Base-by-base conservation (phyloP, 805 yeast species). In the Wickerhamomyces strasburgensis region DNA sequence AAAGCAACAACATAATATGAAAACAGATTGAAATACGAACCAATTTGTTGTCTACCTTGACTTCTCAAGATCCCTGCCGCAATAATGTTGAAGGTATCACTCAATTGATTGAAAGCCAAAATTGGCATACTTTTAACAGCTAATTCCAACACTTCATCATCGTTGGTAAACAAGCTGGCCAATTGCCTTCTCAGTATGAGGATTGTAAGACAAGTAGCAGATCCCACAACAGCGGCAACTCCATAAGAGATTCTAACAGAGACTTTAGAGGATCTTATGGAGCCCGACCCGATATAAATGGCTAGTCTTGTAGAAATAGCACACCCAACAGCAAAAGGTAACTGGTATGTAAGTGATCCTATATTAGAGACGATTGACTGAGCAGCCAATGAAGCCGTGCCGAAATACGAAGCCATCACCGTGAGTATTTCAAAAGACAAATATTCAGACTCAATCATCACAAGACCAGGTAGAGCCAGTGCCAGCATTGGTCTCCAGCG, bases 371-470 rank as follows among this genome's bases (percentile, higher is more conserved):
- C 69, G 3, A 75, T 70, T 32, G 72, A 65, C 46, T 72, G 78
- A 0, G 77, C 76, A 1, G 76, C 77, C 38, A 72, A 56, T 32
- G 68, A 69, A 4, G 62, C 54, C 1, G 76, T 72, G 5, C 78
- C 77, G 39, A 68, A 69, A 35, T 64, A 61, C 2, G 47, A 72
- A 10, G 90, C 75, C 35, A 81, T 73, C 27, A 84, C 63, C 0
- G 90, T 81, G 59, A 83, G 62, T 18, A 81, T 61, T 54, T 84
- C 93, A 59, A 80, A 84, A 0, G 90, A 86, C 25, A 80, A 51
- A 55, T 80, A 83, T 53, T 84, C 93, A 5, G 85, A 78, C 54
- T 80, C 88, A 16, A 80, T 71, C 80, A 82, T 82, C 24, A 83
- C 62, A 18, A 82, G 70, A 2, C 93, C 90, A 0, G 88, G 85